These are phyloP conservation scores for Neurospora discreta DNA, from an alignment of 495 filamentous ascomycete genomes.

Conservation along the genomic window DNA sequence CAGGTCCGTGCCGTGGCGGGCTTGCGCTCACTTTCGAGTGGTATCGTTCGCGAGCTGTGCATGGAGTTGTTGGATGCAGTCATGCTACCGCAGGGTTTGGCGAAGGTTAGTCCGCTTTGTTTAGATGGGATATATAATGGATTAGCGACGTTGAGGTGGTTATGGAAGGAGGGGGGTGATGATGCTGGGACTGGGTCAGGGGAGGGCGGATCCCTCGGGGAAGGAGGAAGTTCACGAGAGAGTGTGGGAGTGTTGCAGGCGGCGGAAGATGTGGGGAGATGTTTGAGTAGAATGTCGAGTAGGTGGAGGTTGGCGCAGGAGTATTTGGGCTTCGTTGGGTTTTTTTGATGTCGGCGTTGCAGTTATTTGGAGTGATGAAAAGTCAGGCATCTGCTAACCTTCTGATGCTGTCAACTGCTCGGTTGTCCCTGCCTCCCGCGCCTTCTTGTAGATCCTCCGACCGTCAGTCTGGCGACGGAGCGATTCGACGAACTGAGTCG, in stretches of 20 bases:
- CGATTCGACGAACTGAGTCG: not conserved
- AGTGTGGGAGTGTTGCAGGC: not conserved
- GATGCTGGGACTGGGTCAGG: not conserved
- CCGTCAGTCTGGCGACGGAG: not conserved
- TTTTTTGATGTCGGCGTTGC: conserved; percentile 10
- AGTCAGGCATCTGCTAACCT: not conserved
- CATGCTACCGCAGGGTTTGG: conserved; percentile 7
- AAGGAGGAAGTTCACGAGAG: not conserved
- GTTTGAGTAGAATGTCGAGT: conserved; percentile 2
- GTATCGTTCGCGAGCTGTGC: conserved; percentile 3
- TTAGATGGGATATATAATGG: conserved; percentile 15
- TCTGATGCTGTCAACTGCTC: not conserved
- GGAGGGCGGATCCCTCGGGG: not conserved
- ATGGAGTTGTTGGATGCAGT: conserved; percentile 12
- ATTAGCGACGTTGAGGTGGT: conserved; percentile 15
- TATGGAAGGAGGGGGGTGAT: conserved; percentile 18
- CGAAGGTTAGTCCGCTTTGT: conserved; percentile 8
- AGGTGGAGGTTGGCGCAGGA: conserved; percentile 15
- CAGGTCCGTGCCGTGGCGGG: conserved; percentile 7
- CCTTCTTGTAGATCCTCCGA: not conserved
- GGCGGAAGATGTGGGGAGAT: conserved; percentile 6
- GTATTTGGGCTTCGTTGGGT: conserved; percentile 8
- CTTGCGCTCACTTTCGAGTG: conserved; percentile 1
- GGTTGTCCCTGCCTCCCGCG: not conserved
- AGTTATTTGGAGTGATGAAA: conserved; percentile 2